A percentile compares a stretch with the other conserved stretches of the same genome.
These are phyloP conservation scores for Picochlorum sp. DNA, from an alignment of 139 green algal genomes.

Conservation along the genomic window DNA sequence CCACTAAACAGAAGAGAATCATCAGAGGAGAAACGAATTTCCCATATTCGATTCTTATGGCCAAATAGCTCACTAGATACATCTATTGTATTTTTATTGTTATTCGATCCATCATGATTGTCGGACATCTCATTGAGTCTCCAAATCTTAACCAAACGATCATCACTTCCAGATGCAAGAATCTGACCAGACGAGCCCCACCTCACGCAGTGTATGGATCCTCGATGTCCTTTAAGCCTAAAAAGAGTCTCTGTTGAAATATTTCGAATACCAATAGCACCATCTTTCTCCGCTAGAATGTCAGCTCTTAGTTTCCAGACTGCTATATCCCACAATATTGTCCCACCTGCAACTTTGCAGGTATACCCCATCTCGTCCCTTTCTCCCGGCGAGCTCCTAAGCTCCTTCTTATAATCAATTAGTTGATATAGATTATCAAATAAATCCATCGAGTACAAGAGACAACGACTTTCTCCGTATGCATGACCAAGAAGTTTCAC, in stretches of 20 bases:
- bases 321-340: conserved; percentile 31
- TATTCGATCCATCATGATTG: not conserved
- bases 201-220: conserved; percentile 41
- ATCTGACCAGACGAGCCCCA: conserved; percentile 17
- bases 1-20: conserved; percentile 10
- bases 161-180: conserved; percentile 34
- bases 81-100: not conserved
- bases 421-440: not conserved
- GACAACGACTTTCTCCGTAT: not conserved
- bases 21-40: conserved; percentile 1
- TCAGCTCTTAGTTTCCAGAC: conserved; percentile 11
- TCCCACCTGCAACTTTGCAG: conserved; percentile 27
- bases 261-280: not conserved
- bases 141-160: conserved; percentile 35
- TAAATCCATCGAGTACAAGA: conserved; percentile 40
- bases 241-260: no score
- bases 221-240: conserved; percentile 28
- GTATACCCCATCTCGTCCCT: not conserved
- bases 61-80: conserved; percentile 7
- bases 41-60: conserved; percentile 26
- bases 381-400: no score
- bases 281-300: no score
- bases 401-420: not conserved
- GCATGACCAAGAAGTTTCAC: not conserved
- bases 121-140: not conserved